A percentile compares a stretch with the other conserved stretches of the same genome.
phyloP scores from a whole-genome alignment of 495 filamentous ascomycete species.

The Letharia lupina region DNA sequence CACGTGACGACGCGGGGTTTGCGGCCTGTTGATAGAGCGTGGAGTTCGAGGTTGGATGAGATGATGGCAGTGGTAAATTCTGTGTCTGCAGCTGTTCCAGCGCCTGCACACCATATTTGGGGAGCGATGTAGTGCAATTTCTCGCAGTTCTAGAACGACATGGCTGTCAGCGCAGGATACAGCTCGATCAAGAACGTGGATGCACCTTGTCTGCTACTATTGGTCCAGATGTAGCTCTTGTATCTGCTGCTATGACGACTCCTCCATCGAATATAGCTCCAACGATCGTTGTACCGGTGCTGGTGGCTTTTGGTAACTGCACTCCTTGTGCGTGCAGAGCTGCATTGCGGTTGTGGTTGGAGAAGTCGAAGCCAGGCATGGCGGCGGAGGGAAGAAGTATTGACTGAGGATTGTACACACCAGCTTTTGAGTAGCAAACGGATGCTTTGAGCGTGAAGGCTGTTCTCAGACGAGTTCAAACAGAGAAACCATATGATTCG shows the following conservation, averaged over 20 bases:
- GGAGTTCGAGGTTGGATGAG: conserved; percentile 95
- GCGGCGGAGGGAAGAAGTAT: conserved; percentile 31
- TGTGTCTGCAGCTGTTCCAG: conserved; percentile 95
- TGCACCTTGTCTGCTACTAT: conserved; percentile 96
- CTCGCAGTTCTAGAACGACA: conserved; percentile 73
- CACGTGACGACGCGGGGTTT: conserved; percentile 95
- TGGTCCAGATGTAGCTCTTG: conserved; percentile 90
- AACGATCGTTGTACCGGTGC: conserved; percentile 98
- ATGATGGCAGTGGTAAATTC: conserved; percentile 99
- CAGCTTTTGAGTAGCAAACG: not conserved
- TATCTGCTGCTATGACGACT: conserved; percentile 96
- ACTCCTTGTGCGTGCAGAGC: conserved; percentile 89
- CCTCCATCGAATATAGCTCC: conserved; percentile 95
- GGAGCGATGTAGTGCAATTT: conserved; percentile 98
- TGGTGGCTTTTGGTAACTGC: conserved; percentile 92
- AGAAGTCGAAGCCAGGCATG: conserved; percentile 99
- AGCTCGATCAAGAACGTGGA: conserved; percentile 2
- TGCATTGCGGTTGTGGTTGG: conserved; percentile 96
- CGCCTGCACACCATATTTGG: conserved; percentile 99
- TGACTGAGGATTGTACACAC: not conserved
- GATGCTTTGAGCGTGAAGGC: not conserved
- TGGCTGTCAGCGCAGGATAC: conserved; percentile 2
- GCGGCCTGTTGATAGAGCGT: conserved; percentile 88
- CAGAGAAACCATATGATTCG: no score
- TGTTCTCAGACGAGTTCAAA: not conserved